Percentiles rank a stretch among this genome's conserved stretches.
These are phyloP conservation scores for Hysterium pulicare DNA, from an alignment of 2,329 filamentous ascomycete genomes.

Conservation along the genomic window DNA sequence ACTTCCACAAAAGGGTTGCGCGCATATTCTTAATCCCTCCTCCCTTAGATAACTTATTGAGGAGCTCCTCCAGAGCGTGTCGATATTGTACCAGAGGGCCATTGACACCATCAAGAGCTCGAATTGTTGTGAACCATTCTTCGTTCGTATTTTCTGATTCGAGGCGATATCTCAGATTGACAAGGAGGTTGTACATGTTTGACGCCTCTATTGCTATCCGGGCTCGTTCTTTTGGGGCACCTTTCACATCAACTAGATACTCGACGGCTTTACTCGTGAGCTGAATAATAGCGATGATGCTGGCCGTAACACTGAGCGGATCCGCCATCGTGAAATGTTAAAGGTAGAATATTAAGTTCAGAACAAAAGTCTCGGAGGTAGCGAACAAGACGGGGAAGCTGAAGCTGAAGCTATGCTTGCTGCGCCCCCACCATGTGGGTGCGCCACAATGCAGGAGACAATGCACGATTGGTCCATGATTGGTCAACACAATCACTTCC, in stretches of 20 bases:
- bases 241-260: conserved; percentile 18
- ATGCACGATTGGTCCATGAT: too few relatives aligned
- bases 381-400: too few relatives aligned
- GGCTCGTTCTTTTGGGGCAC: conserved; percentile 19
- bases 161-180: conserved; percentile 16
- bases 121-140: conserved; percentile 20
- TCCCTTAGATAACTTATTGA: not conserved
- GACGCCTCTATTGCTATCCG: conserved; percentile 15
- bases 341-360: too few relatives aligned
- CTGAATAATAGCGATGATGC: conserved; percentile 22
- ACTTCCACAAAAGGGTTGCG: conserved; percentile 6
- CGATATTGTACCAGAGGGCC: conserved; percentile 16
- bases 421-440: too few relatives aligned
- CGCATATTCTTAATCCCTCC: conserved; percentile 1
- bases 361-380: too few relatives aligned
- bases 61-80: conserved; percentile 11
- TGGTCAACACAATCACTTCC: too few relatives aligned
- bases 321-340: too few relatives aligned
- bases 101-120: conserved; percentile 4
- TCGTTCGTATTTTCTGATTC: conserved; percentile 12
- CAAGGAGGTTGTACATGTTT: conserved; percentile 20
- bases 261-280: conserved; percentile 15
- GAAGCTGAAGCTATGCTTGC: too few relatives aligned
- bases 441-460: too few relatives aligned
- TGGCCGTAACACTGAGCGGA: conserved; percentile 21